phyloP scores from a whole-genome alignment of 345 rosid genomes.

The Syzygium grande region DNA sequence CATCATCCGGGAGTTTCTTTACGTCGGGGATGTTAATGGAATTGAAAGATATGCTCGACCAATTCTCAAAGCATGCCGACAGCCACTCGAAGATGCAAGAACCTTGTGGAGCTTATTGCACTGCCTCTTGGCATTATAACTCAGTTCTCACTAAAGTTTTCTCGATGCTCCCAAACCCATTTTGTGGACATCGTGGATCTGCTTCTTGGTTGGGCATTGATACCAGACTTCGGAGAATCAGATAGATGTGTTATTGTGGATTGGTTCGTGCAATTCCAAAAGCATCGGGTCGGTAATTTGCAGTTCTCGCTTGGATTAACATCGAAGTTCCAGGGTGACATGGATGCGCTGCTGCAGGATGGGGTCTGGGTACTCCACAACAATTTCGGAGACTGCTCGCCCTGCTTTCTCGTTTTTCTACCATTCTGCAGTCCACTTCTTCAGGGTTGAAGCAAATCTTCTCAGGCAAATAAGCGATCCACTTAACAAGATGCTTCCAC shows the following conservation, averaged over 20 bases:
- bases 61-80: slow-evolving; percentile 76
- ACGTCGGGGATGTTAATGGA: slow-evolving; percentile 62
- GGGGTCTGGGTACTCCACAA: slow-evolving; percentile 55
- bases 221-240: slow-evolving; percentile 67
- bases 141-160: slow-evolving; percentile 66
- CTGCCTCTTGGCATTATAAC: slow-evolving; percentile 49
- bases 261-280: slow-evolving; percentile 90
- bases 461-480: slow-evolving; percentile 74
- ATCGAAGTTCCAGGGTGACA: slow-evolving; percentile 75
- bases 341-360: slow-evolving; percentile 82
- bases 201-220: slow-evolving; percentile 94
- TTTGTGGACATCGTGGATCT: slow-evolving; percentile 83
- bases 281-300: slow-evolving; percentile 77
- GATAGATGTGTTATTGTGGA: slow-evolving; percentile 72
- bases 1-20: slow-evolving; percentile 68
- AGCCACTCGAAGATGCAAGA: slow-evolving; percentile 89
- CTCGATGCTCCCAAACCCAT: slow-evolving; percentile 74
- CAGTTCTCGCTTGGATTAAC: slow-evolving; percentile 75
- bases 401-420: slow-evolving; percentile 82
- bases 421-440: slow-evolving; percentile 79
- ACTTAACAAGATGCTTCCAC: slow-evolving; percentile 69
- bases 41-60: slow-evolving; percentile 71
- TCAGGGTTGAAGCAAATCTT: slow-evolving; percentile 82
- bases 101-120: slow-evolving; percentile 70
- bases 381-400: slow-evolving; percentile 80